Evolutionary conservation across 2,329 filamentous ascomycete genomes (phyloP), one percentile per base, ranked within the genome.

Genomic region (Ilyonectria mors-panacis): DNA sequence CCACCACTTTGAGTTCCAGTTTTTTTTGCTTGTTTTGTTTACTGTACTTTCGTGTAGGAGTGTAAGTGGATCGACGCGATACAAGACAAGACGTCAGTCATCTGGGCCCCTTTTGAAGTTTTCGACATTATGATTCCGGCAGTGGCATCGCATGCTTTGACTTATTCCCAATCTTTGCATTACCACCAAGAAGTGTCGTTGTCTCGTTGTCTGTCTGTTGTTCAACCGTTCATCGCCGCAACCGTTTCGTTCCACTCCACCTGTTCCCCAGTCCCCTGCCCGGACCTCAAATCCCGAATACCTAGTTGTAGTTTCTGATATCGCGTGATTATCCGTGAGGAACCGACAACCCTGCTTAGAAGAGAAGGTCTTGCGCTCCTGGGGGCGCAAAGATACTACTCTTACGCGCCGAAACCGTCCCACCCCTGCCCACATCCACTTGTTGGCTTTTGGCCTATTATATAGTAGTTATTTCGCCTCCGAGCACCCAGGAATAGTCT

Each of bases 341-440:
- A n/a, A 30, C 26, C 26, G n/a, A 51, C 47, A 30, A 8, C 47
- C n/a, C 26, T 51, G 26, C n/a, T 17, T 51, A 33, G 30, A 12
- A 12, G 12, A 48, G 17, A 51, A 33, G 19, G 28, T 13, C 21
- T 26, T 48, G 45, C 9, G 30, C 30, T 33, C 10, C 2, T 33
- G 30, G 28, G 17, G 30, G 28, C 28, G 19, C 30, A 53, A 53
- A 63, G 53, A 23, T 26, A 15, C 37, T 63, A 53, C 17, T 56
- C 59, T 39, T 39, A 56, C 37, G 51, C 59, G 51, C 59, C 59
- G 19, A 17, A 15, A 42, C 42, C 21, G 33, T 35, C 59, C 7
- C 51, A 57, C 59, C 51, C 54, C 59, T 53, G 50, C 53, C 59
- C 44, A 51, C 59, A 51, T 51, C 55, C 61, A 53, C 47, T 35